A percentile compares a stretch with the other conserved stretches of the same genome.
These are phyloP conservation scores for Lichtheimia hyalospora DNA, from an alignment of 371 early-diverging fungal species.

Conservation along the genomic window DNA sequence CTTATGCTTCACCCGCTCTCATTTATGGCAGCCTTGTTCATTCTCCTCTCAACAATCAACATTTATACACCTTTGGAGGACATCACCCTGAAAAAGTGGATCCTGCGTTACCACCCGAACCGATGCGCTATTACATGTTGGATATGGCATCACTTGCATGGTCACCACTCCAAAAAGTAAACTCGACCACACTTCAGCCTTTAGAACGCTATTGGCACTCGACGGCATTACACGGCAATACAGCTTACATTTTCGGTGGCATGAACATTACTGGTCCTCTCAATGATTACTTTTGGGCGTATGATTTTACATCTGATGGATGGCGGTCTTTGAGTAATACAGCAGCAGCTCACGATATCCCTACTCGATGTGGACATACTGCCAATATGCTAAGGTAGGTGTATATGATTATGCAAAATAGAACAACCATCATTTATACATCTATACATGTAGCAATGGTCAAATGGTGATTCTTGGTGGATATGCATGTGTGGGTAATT, in stretches of 20 bases:
- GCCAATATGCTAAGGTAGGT: slow-evolving; percentile 29
- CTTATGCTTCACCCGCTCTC: slow-evolving; percentile 30
- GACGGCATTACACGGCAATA: background rate
- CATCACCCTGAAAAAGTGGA: slow-evolving; percentile 19
- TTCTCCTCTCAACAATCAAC: background rate
- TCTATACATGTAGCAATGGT: slow-evolving; percentile 19
- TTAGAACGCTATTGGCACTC: slow-evolving; percentile 36
- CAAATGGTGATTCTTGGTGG: slow-evolving; percentile 32
- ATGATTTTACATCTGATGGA: slow-evolving; percentile 13
- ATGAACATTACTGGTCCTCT: slow-evolving; percentile 26
- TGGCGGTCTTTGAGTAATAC: slow-evolving; percentile 13
- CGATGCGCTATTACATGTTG: slow-evolving; percentile 26
- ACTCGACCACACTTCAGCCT: slow-evolving; percentile 6
- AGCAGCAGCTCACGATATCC: background rate
- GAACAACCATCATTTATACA: background rate
- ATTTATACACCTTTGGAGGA: slow-evolving; percentile 31
- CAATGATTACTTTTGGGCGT: slow-evolving; percentile 25
- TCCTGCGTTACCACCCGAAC: slow-evolving; percentile 15
- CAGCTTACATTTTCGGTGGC: slow-evolving; percentile 28
- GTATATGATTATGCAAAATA: background rate
- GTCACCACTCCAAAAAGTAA: slow-evolving; percentile 28
- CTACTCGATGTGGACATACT: slow-evolving; percentile 33
- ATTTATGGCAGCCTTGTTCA: slow-evolving; percentile 20
- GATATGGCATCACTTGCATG: slow-evolving; percentile 13
- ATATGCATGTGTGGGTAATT: slow-evolving; percentile 22